Evolutionary conservation across 371 early-diverging fungal species (phyloP).

Genomic region (Gilbertella persicaria): DNA sequence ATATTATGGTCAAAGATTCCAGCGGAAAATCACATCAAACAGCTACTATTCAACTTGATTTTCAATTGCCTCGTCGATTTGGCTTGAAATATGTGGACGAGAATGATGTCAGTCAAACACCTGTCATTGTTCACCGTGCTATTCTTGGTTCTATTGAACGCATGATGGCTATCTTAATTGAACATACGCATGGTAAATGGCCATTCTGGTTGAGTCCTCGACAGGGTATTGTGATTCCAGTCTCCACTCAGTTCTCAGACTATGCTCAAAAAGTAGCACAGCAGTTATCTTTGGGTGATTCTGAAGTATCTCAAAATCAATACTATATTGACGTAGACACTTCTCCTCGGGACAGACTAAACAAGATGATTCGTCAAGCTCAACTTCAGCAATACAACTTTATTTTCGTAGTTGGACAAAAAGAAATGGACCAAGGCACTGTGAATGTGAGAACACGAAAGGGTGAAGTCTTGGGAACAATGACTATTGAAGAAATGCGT

Average conservation of each 20-base stretch:
- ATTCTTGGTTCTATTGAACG: conserved; percentile 94
- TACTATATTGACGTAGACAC: conserved; percentile 83
- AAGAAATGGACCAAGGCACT: conserved; percentile 80
- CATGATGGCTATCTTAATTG: conserved; percentile 94
- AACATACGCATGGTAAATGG: conserved; percentile 88
- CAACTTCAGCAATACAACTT: conserved; percentile 90
- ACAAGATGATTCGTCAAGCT: conserved; percentile 97
- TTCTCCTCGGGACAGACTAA: conserved; percentile 79
- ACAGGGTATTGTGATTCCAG: conserved; percentile 93
- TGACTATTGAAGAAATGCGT: conserved; percentile 46
- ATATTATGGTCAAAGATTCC: conserved; percentile 97
- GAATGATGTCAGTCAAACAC: conserved; percentile 57
- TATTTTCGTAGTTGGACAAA: conserved; percentile 92
- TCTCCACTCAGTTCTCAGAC: conserved; percentile 53
- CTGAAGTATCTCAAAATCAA: conserved; percentile 20
- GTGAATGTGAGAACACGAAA: conserved; percentile 88
- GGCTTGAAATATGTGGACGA: conserved; percentile 76
- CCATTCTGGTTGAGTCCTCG: conserved; percentile 99
- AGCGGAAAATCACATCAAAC: conserved; percentile 94
- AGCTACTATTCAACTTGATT: conserved; percentile 99
- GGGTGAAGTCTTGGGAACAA: conserved; percentile 53
- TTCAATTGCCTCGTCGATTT: conserved; percentile 92
- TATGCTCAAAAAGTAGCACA: conserved; percentile 48
- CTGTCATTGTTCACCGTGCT: conserved; percentile 97
- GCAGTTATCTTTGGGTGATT: conserved; percentile 34